These are phyloP conservation scores for Tolypocladium guangdongense DNA, from an alignment of 2,329 filamentous ascomycete species.

Conservation along the genomic window DNA sequence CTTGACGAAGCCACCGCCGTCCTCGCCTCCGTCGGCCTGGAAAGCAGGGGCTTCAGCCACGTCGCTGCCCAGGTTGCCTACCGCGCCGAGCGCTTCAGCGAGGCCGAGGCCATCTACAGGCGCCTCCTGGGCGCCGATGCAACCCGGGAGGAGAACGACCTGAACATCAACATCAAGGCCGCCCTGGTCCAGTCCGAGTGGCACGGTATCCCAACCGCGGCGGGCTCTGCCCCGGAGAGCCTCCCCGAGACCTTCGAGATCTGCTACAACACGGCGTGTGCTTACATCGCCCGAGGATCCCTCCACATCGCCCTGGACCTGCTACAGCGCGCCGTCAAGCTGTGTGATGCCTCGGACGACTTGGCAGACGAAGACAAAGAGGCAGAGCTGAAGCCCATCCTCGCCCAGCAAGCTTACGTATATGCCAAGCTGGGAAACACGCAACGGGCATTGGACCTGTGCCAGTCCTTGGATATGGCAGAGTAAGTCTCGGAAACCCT, in stretches of 20 bases:
- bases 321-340: constrained; percentile 56
- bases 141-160: constrained; percentile 58
- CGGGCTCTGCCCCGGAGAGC: constrained; percentile 38
- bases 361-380: constrained; percentile 63
- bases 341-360: constrained; percentile 66
- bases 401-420: constrained; percentile 66
- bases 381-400: constrained; percentile 63
- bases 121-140: constrained; percentile 37
- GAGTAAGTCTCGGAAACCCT: constrained; percentile 39
- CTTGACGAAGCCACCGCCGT: constrained; percentile 50
- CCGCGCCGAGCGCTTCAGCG: constrained; percentile 60
- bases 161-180: constrained; percentile 67
- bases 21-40: constrained; percentile 20
- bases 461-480: constrained; percentile 47
- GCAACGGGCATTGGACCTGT: constrained; percentile 53
- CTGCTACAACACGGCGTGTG: constrained; percentile 70
- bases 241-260: constrained; percentile 70
- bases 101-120: constrained; percentile 53
- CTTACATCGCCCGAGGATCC: constrained; percentile 58
- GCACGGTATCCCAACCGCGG: constrained; percentile 36
- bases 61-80: constrained; percentile 60
- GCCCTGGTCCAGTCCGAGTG: constrained; percentile 63
- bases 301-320: constrained; percentile 53
- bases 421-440: constrained; percentile 54
- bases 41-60: constrained; percentile 33